phyloP scores from a whole-genome alignment of 441 rosid genomes.

The Daphne laureola region DNA sequence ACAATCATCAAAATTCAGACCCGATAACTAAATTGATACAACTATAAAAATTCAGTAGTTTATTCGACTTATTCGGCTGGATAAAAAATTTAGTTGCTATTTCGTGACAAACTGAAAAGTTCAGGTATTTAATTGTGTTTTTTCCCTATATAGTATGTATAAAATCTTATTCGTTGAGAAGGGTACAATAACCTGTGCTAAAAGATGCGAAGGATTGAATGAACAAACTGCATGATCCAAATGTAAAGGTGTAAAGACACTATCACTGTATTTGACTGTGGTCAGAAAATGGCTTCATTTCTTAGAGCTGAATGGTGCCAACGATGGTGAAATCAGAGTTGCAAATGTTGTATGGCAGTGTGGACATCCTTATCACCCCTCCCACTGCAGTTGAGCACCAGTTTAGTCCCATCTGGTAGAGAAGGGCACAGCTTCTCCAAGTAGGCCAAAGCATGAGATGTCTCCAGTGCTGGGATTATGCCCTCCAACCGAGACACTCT shows the following conservation, averaged over 20 bases:
- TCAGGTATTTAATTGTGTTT: no score
- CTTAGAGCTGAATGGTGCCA: neutral
- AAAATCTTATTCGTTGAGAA: no score
- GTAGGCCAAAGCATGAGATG: conserved; percentile 78
- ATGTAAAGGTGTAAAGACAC: neutral
- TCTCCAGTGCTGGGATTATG: conserved; percentile 81
- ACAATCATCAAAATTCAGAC: no score
- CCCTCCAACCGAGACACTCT: conserved; percentile 71
- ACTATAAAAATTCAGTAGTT: no score
- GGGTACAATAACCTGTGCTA: neutral
- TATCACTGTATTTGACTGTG: neutral
- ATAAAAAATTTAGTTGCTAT: no score
- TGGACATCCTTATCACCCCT: conserved; percentile 95
- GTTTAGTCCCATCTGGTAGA: conserved; percentile 48
- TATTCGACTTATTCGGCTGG: no score
- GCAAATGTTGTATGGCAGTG: conserved; percentile 61
- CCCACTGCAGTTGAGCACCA: conserved; percentile 80
- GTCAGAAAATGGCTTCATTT: conserved; percentile 5
- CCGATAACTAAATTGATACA: no score
- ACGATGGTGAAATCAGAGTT: conserved; percentile 21
- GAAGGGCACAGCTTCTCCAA: conserved; percentile 79
- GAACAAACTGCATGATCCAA: neutral
- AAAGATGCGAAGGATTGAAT: neutral
- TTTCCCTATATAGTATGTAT: no score
- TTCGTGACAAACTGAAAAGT: no score